phyloP scores from a whole-genome alignment of 352 stramenopile genomes.

The Pythium volutum region DNA sequence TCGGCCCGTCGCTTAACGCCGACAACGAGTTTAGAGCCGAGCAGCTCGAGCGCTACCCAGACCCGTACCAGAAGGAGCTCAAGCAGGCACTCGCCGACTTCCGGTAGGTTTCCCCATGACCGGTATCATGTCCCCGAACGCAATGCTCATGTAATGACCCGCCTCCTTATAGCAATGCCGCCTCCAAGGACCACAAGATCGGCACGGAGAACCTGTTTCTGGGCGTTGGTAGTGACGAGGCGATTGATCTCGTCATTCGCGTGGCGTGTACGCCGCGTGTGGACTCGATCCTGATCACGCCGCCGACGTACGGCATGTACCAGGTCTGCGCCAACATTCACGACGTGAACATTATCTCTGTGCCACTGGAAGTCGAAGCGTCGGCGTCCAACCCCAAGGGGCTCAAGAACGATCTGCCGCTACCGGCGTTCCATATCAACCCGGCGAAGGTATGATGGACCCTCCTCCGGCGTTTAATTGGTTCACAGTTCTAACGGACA shows the following conservation, averaged over 20 bases:
- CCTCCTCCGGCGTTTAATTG: too few species aligned
- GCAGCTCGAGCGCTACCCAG: constrained; percentile 94
- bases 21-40: constrained; percentile 66
- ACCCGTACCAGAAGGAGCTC: constrained; percentile 92
- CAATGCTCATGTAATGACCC: background rate
- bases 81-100: constrained; percentile 91
- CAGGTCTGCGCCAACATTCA: constrained; percentile 98
- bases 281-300: constrained; percentile 95
- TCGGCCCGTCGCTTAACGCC: constrained; percentile 85
- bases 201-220: constrained; percentile 94
- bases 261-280: constrained; percentile 94
- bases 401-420: constrained; percentile 46
- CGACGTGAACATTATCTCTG: constrained; percentile 93
- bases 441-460: constrained; percentile 43
- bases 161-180: constrained; percentile 46
- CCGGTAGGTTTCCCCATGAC: constrained; percentile 31
- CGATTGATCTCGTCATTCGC: constrained; percentile 97
- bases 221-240: constrained; percentile 97
- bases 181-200: constrained; percentile 51
- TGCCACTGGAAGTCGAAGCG: constrained; percentile 85
- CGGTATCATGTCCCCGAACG: background rate
- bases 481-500: background rate
- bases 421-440: constrained; percentile 84
- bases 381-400: constrained; percentile 58
- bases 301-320: constrained; percentile 99